Evolutionary conservation across 2,329 filamentous ascomycete species (phyloP), one percentile per base, ranked within the genome.

Genomic region (Ascochyta pisi): DNA sequence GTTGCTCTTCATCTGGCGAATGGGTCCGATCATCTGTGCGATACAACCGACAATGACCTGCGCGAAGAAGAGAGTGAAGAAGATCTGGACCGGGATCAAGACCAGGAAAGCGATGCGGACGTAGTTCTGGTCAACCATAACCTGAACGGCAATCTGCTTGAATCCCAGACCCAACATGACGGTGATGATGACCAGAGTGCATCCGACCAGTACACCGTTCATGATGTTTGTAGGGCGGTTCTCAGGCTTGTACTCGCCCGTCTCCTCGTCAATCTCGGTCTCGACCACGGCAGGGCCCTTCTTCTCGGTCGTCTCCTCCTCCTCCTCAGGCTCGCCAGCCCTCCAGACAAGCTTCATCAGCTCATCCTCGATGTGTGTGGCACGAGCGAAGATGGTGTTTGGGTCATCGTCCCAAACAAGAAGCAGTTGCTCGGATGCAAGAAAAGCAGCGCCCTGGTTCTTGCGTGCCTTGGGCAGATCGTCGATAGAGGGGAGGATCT

Each of bases 41-140:
- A 92, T 74, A 69, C 88, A 91, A 58, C 89, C 89, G 47, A 92
- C 79, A 55, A 93, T 89, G 68, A 92, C 89, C 74, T 92, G 89
- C 22, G 82, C 87, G 71, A 94, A 92, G 82, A 94, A 93, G 73
- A 93, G 82, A 2, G 89, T 91, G 78, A 93, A 92, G 81, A 92
- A 92, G 55, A 92, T 81, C 71, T 92, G 89, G 29, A 92, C 78
- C 0, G 90, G 90, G 16, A 85, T 85, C 34, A 92, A 77, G 3
- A 81, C 81, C 10, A 91, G 69, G 57, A 93, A 84, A 1, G 83
- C 86, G 26, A 92, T 76, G 0, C 89, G 87, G 19, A 79, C 75
- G 67, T 84, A 91, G 58, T 77, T 82, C 35, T 81, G 76, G 68
- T 92, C 89, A 34, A 90, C 84, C 2, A 83, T 82, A 12, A 87